Conservation (phyloP, 2,329 filamentous ascomycete genomes). For the Lecanoromycetidae sp. region DNA sequence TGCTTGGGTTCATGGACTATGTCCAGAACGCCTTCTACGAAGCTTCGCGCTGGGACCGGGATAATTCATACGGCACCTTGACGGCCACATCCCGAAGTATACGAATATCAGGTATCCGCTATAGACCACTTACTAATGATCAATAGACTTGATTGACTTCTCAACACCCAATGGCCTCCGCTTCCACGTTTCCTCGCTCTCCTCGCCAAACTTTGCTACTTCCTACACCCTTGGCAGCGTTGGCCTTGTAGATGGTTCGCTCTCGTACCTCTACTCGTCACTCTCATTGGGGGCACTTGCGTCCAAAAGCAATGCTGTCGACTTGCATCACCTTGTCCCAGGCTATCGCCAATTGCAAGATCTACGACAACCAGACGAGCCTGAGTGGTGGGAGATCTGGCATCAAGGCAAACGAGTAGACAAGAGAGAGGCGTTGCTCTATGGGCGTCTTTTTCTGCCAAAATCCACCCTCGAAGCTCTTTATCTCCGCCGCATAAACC, state of each 20-base stretch:
- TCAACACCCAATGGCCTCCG: constrained; percentile 72
- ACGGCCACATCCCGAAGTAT: constrained; percentile 71
- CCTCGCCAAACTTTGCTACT: constrained; percentile 84
- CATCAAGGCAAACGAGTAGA: constrained; percentile 39
- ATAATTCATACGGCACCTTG: constrained; percentile 82
- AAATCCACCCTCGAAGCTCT: constrained; percentile 40
- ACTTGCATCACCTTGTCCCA: constrained; percentile 63
- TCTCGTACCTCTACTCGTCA: constrained; percentile 92
- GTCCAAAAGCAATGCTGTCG: constrained; percentile 61
- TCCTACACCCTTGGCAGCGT: constrained; percentile 84
- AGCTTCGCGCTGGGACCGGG: constrained; percentile 74
- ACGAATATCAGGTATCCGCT: constrained; percentile 15
- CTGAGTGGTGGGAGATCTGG: constrained; percentile 44
- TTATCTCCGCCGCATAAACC: constrained; percentile 39
- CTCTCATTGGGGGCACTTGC: constrained; percentile 55
- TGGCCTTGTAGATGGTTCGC: constrained; percentile 87
- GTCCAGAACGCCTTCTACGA: constrained; percentile 83
- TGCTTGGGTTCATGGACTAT: constrained; percentile 97
- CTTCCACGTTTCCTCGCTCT: constrained; percentile 79
- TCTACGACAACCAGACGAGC: constrained; percentile 41
- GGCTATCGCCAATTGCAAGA: constrained; percentile 72
- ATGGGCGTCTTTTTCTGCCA: constrained; percentile 61
- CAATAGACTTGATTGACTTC: constrained; percentile 71
- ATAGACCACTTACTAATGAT: not conserved
- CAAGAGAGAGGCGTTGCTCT: constrained; percentile 51